These are phyloP conservation scores for Xenoacremonium recifei DNA, from an alignment of 2,329 filamentous ascomycete genomes.

Conservation along the genomic window DNA sequence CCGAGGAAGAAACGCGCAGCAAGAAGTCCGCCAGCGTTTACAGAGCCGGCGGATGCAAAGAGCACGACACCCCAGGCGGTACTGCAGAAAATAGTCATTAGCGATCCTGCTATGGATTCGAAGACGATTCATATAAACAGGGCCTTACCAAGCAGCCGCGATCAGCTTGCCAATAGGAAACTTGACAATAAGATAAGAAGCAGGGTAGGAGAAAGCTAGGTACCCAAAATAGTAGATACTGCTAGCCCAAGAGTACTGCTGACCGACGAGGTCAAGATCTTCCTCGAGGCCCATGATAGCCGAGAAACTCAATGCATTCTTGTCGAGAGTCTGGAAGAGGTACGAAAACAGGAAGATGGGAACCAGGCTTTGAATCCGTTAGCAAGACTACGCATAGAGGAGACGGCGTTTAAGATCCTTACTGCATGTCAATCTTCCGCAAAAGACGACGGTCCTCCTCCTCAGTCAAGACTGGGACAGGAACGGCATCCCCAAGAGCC, in stretches of 20 bases:
- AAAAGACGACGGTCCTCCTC: too few species aligned
- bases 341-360: slow-evolving; percentile 53
- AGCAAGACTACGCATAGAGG: slow-evolving; percentile 38
- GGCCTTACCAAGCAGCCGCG: slow-evolving; percentile 16
- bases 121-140: background rate
- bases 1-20: slow-evolving; percentile 53
- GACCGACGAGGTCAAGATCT: slow-evolving; percentile 47
- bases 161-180: slow-evolving; percentile 28
- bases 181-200: slow-evolving; percentile 22
- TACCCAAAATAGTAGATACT: slow-evolving; percentile 54
- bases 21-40: slow-evolving; percentile 45
- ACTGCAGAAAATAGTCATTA: slow-evolving; percentile 4
- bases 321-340: slow-evolving; percentile 61
- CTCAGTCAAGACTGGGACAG: too few species aligned
- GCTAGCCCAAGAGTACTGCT: slow-evolving; percentile 49
- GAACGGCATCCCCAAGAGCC: too few species aligned
- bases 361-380: slow-evolving; percentile 39
- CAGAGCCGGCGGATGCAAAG: slow-evolving; percentile 43
- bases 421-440: slow-evolving; percentile 57
- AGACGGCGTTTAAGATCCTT: slow-evolving; percentile 37
- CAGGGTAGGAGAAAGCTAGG: slow-evolving; percentile 31
- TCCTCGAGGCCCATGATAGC: slow-evolving; percentile 47
- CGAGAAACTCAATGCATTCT: slow-evolving; percentile 53
- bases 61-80: slow-evolving; percentile 37
- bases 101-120: too few species aligned